A percentile compares a stretch with the other conserved stretches of the same genome.
These are phyloP conservation scores for Paecilomyces fulvus DNA, from an alignment of 2,329 filamentous ascomycete genomes.

Conservation along the genomic window DNA sequence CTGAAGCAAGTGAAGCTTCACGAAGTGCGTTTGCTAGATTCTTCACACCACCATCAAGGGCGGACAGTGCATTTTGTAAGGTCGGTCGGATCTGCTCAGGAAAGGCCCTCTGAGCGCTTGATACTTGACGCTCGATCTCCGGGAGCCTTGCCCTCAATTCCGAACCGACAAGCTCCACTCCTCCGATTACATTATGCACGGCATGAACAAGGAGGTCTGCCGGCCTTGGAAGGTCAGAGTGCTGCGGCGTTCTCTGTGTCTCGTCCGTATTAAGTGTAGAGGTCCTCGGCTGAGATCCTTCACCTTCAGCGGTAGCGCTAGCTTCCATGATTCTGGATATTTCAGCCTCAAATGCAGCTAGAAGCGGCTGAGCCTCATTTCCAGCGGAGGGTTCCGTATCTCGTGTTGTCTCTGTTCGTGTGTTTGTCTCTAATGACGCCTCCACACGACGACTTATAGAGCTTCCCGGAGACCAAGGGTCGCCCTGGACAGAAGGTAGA, in stretches of 20 bases:
- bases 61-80: constrained; percentile 26
- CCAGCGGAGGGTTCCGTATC: constrained; percentile 7
- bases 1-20: constrained; percentile 26
- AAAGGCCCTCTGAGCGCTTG: constrained; percentile 25
- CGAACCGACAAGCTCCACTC: constrained; percentile 26
- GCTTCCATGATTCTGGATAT: constrained; percentile 26
- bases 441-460: neutral
- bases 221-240: constrained; percentile 14
- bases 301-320: constrained; percentile 6
- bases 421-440: neutral
- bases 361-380: constrained; percentile 21
- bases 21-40: constrained; percentile 28
- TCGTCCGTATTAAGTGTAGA: constrained; percentile 5
- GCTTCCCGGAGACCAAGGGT: neutral
- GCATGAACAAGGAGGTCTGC: constrained; percentile 25
- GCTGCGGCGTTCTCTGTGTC: constrained; percentile 4
- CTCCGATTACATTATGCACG: constrained; percentile 24
- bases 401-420: constrained; percentile 10
- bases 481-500: neutral
- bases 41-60: constrained; percentile 30
- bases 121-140: constrained; percentile 29
- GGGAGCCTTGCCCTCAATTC: constrained; percentile 29
- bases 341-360: constrained; percentile 33
- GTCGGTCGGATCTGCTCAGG: constrained; percentile 28
- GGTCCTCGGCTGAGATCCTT: constrained; percentile 6